A percentile compares a stretch with the other conserved stretches of the same genome.
These are phyloP conservation scores for Pseudonitzschia delicatissima DNA, from an alignment of 108 stramenopile species.

Conservation along the genomic window DNA sequence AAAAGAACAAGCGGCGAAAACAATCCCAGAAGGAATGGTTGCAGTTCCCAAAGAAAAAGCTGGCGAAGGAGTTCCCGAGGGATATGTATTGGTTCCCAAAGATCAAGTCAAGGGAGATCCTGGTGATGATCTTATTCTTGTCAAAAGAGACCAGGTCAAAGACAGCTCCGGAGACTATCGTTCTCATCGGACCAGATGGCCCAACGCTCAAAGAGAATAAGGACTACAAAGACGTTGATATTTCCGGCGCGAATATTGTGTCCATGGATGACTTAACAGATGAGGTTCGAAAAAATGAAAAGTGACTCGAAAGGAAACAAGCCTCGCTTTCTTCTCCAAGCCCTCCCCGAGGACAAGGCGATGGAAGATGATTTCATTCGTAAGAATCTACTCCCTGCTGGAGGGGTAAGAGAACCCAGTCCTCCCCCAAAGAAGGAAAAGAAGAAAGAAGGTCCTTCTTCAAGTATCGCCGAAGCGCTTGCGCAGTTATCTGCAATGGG, in stretches of 20 bases:
- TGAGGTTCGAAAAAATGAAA: conserved; percentile 27
- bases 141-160: conserved; percentile 32
- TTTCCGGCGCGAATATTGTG: conserved; percentile 35
- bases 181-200: conserved; percentile 23
- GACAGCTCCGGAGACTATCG: conserved; percentile 5
- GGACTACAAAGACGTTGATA: conserved; percentile 24
- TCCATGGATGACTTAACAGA: conserved; percentile 40
- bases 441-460: conserved; percentile 13
- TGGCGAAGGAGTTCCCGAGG: conserved; percentile 24
- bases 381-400: conserved; percentile 37
- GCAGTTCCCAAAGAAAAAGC: conserved; percentile 30
- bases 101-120: conserved; percentile 36
- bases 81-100: conserved; percentile 37
- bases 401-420: background rate
- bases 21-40: conserved; percentile 32
- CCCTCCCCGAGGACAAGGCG: conserved; percentile 28
- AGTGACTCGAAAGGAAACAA: conserved; percentile 9
- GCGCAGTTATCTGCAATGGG: conserved; percentile 37
- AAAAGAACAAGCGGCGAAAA: conserved; percentile 33
- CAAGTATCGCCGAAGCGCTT: conserved; percentile 32
- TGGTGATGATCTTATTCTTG: conserved; percentile 31
- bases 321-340: conserved; percentile 42
- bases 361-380: conserved; percentile 37
- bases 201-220: background rate
- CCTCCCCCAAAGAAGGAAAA: conserved; percentile 9